Evolutionary conservation across 2,329 filamentous ascomycete genomes (phyloP).

Genomic region (Cryphonectria japonica): DNA sequence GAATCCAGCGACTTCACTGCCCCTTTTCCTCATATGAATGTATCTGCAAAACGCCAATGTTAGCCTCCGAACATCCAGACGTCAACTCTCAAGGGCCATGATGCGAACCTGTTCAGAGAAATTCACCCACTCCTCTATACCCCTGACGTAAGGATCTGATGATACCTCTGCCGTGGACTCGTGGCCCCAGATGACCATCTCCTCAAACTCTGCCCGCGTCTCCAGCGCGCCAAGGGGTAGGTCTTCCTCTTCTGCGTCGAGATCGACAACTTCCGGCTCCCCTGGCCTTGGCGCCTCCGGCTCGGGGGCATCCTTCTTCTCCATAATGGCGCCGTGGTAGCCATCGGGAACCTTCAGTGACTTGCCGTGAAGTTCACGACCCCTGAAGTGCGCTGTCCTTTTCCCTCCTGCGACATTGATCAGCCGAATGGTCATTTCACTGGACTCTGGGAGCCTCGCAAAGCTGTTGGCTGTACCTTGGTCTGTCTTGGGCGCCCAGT

Average conservation of each 20-base stretch:
- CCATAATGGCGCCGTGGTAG: slow-evolving; percentile 68
- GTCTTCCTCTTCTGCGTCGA: slow-evolving; percentile 49
- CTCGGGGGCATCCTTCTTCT: slow-evolving; percentile 46
- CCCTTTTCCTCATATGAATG: slow-evolving; percentile 25
- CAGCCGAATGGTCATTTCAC: slow-evolving; percentile 14
- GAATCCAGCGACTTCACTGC: background rate
- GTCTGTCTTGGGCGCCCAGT: slow-evolving; percentile 66
- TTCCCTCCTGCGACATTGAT: slow-evolving; percentile 48
- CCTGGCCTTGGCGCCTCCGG: slow-evolving; percentile 37
- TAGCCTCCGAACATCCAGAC: background rate
- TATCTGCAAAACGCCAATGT: slow-evolving; percentile 19
- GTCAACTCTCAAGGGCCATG: background rate
- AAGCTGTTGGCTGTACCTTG: slow-evolving; percentile 29
- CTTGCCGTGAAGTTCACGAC: slow-evolving; percentile 75
- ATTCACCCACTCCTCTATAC: slow-evolving; percentile 78
- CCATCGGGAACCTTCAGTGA: slow-evolving; percentile 68
- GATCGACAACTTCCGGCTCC: slow-evolving; percentile 35
- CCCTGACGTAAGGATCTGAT: slow-evolving; percentile 72
- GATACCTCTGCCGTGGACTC: slow-evolving; percentile 65
- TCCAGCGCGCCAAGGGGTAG: slow-evolving; percentile 62
- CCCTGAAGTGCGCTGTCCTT: slow-evolving; percentile 72
- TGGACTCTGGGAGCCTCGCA: background rate
- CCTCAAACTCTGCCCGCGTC: slow-evolving; percentile 69
- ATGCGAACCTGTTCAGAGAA: slow-evolving; percentile 57
- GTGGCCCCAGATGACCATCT: slow-evolving; percentile 84